Conservation (phyloP, 345 rosid species). For the Linum lewisii region DNA sequence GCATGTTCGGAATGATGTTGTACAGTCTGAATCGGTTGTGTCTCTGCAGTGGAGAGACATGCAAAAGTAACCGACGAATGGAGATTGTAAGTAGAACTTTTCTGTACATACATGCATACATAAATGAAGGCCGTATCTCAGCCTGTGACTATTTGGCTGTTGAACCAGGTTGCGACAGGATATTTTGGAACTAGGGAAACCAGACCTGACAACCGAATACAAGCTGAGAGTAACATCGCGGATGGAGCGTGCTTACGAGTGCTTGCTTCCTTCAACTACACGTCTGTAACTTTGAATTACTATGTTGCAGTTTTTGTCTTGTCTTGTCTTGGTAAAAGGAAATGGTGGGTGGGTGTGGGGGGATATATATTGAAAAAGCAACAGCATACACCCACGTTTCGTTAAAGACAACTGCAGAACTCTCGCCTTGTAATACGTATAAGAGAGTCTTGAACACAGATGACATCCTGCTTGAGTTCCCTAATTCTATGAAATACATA, state of each 20-base stretch:
- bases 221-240: slow-evolving; percentile 57
- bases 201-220: slow-evolving; percentile 43
- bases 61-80: slow-evolving; percentile 82
- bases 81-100: slow-evolving; percentile 46
- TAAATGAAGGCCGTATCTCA: too few relatives aligned
- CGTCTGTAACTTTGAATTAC: slow-evolving; percentile 20
- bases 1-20: slow-evolving; percentile 65
- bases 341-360: too few relatives aligned
- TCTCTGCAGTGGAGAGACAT: slow-evolving; percentile 57
- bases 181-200: slow-evolving; percentile 63
- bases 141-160: too few relatives aligned
- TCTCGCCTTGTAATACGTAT: too few relatives aligned
- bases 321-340: too few relatives aligned
- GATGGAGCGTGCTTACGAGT: slow-evolving; percentile 60
- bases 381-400: too few relatives aligned
- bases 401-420: too few relatives aligned
- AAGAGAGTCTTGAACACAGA: too few relatives aligned
- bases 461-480: too few relatives aligned
- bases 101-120: too few relatives aligned
- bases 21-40: slow-evolving; percentile 62
- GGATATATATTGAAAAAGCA: too few relatives aligned
- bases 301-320: neutral
- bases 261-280: slow-evolving; percentile 60
- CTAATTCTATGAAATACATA: too few relatives aligned
- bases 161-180: slow-evolving; percentile 69